Evolutionary conservation across 257 asterid genomes (phyloP), one percentile per base, ranked within the genome.

Genomic region (Solanum sitiens): DNA sequence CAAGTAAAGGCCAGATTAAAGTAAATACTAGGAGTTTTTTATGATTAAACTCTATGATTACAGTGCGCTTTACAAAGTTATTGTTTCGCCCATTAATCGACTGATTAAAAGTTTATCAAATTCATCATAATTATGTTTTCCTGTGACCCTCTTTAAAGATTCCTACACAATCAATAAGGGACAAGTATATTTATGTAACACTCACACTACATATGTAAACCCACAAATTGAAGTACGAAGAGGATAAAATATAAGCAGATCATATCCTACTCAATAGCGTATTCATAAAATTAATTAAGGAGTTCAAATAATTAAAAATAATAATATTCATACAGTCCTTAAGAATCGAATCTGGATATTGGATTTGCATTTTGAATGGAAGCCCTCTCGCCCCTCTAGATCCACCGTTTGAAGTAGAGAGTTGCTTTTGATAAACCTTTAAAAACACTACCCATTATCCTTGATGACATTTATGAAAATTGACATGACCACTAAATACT

Each of bases 371-470:
- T 59, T 59, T 0, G 67, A 59, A 8, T 59, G 25, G 3, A 59
- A 8, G 5, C 25, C 67, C 67, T 59, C 12, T 59, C 5, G 5
- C 25, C 65, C n/a, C 67, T 56, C 67, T 56, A 56, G 2, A 56
- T 56, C 5, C 67, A 0, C 5, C 1, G 5, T 25, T 56, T 56
- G 5, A 56, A 7, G 5, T 20, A 0, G 25, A 56, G 25, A 56
- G 25, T 59, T 59, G 25, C 0, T 59, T 20, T 5, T 59, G 12
- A 8, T 59, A 59, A 20, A 59, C 5, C 4, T 20, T 56, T 2
- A 20, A 56, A 20, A 20, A 20, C 12, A 8, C 25, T 59, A 56
- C 11, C 4, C 4, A 16, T 3, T 18, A 53, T 8, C 63, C 63
- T 53, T 16, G 63, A 16, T 8, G 11, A 1, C 1, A 65, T 25